phyloP scores from a whole-genome alignment of 2,329 filamentous ascomycete species.

The Sporothrix humicola region DNA sequence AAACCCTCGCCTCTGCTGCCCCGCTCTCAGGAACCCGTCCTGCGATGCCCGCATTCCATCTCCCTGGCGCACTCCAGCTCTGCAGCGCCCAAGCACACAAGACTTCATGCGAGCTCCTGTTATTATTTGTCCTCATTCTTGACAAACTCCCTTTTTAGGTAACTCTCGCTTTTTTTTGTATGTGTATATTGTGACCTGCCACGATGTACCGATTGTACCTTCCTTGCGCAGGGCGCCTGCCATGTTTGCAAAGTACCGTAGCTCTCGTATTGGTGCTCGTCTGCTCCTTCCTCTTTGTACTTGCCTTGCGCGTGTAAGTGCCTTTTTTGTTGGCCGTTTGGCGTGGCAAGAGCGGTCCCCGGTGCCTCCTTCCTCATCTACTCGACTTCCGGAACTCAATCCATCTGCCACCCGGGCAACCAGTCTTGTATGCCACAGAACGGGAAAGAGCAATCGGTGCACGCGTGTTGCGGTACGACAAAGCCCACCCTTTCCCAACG shows the following conservation, averaged over 20 bases:
- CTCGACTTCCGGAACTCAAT: constrained; percentile 5
- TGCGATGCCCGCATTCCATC: constrained; percentile 30
- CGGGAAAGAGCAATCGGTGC: constrained; percentile 31
- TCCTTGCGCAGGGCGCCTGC: constrained; percentile 23
- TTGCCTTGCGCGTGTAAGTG: neutral
- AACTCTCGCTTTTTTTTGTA: neutral
- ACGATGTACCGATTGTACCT: constrained; percentile 27
- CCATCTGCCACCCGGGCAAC: constrained; percentile 34
- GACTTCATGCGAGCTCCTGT: neutral
- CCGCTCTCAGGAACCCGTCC: constrained; percentile 3
- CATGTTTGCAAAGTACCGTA: constrained; percentile 11
- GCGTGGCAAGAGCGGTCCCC: constrained; percentile 30
- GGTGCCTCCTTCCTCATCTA: constrained; percentile 34
- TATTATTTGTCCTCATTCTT: constrained; percentile 34
- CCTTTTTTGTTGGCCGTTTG: neutral
- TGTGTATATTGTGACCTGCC: neutral
- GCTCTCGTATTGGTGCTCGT: neutral
- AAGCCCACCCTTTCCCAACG: constrained; percentile 17
- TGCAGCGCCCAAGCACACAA: neutral
- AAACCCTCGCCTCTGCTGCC: neutral
- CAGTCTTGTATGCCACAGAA: constrained; percentile 27
- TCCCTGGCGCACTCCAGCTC: constrained; percentile 14
- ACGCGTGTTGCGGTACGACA: constrained; percentile 32
- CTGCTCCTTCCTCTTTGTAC: neutral
- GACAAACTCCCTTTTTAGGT: constrained; percentile 18